Evolutionary conservation across 1,139 yeast species (phyloP).

Genomic region (Taphrina flavorubra): DNA sequence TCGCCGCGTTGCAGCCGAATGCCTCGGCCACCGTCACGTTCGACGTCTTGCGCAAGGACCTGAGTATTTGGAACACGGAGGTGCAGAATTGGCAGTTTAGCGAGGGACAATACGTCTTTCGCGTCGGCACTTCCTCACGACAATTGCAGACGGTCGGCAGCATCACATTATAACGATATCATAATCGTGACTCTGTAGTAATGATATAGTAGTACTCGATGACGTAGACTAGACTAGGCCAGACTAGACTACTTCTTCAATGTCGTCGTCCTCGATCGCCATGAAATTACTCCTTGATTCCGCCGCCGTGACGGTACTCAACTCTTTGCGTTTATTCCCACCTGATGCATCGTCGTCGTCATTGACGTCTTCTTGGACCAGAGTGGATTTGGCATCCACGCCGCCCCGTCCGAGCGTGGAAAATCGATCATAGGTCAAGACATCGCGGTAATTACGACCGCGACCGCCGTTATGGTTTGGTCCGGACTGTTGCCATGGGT

Average conservation of each 20-base stretch:
- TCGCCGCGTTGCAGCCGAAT: slow-evolving; percentile 57
- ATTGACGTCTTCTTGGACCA: slow-evolving; percentile 4
- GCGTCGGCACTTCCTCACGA: slow-evolving; percentile 62
- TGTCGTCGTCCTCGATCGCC: slow-evolving; percentile 3
- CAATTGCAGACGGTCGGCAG: slow-evolving; percentile 53
- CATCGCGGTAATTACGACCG: not conserved
- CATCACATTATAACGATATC: not conserved
- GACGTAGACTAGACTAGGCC: not conserved
- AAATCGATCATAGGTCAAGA: not conserved
- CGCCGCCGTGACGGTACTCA: not conserved
- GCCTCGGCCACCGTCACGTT: slow-evolving; percentile 55
- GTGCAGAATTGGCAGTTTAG: slow-evolving; percentile 68
- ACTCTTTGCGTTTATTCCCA: not conserved
- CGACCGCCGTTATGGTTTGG: too few species aligned
- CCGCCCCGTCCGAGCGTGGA: slow-evolving; percentile 6
- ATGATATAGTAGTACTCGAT: not conserved
- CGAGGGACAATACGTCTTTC: slow-evolving; percentile 62
- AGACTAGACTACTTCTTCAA: not conserved
- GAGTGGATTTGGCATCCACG: not conserved
- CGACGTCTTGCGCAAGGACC: slow-evolving; percentile 61
- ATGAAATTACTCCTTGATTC: not conserved
- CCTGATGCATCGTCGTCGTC: not conserved
- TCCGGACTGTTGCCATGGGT: too few species aligned
- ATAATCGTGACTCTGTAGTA: not conserved
- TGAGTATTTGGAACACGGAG: slow-evolving; percentile 65